Evolutionary conservation across 345 rosid genomes (phyloP).

Genomic region (Arabis alpina): DNA sequence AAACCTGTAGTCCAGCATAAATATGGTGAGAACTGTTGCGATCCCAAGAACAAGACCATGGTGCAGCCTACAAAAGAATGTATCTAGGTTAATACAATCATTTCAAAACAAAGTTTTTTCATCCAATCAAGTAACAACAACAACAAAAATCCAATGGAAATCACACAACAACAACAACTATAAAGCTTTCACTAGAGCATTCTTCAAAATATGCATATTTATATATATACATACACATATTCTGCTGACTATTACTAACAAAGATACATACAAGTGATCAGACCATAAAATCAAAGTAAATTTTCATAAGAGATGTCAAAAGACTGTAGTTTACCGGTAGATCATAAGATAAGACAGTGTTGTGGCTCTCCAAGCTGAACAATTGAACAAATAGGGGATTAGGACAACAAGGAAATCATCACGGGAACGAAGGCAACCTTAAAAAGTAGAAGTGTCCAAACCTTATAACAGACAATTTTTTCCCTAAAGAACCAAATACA

Average conservation of each 20-base stretch:
- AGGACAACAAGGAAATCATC: slow-evolving; percentile 7
- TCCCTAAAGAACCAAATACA: slow-evolving; percentile 79
- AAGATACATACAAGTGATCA: neutral
- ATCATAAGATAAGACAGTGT: slow-evolving; percentile 63
- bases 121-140: neutral
- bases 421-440: neutral
- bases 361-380: slow-evolving; percentile 78
- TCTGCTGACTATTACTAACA: neutral
- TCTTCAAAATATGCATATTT: neutral
- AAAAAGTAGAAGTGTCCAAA: slow-evolving; percentile 28
- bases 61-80: slow-evolving; percentile 59
- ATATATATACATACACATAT: neutral
- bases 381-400: slow-evolving; percentile 32
- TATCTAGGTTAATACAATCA: slow-evolving; percentile 11
- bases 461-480: slow-evolving; percentile 79
- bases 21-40: slow-evolving; percentile 57
- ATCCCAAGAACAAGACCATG: slow-evolving; percentile 99
- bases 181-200: neutral
- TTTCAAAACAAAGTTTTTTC: slow-evolving; percentile 1
- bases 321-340: slow-evolving; percentile 58
- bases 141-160: no score
- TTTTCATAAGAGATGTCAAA: neutral
- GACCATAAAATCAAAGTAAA: neutral
- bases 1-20: slow-evolving; percentile 90
- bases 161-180: no score